Evolutionary conservation across 2,329 filamentous ascomycete genomes (phyloP).

Genomic region (Colletotrichum cuscutae): DNA sequence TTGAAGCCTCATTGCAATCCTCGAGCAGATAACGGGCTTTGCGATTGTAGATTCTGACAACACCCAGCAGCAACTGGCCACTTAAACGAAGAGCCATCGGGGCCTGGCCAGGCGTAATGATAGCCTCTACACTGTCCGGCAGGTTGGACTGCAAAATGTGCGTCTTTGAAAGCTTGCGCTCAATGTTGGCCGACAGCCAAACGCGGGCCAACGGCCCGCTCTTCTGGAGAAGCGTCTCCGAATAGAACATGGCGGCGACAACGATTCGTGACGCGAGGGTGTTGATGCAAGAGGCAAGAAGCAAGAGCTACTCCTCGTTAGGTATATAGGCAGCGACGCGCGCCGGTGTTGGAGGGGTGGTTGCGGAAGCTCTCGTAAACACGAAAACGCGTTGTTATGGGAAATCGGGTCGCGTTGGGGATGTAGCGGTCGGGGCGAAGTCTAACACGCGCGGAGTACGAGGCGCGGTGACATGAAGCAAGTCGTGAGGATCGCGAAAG

Average conservation of each 20-base stretch:
- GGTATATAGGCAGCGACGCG: slow-evolving; percentile 32
- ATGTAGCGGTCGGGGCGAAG: slow-evolving; percentile 19
- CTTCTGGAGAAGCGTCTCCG: slow-evolving; percentile 94
- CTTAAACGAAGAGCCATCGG: slow-evolving; percentile 95
- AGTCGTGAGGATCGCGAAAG: slow-evolving; percentile 27
- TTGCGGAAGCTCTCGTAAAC: slow-evolving; percentile 36
- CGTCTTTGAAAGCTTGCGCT: slow-evolving; percentile 97
- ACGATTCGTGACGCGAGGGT: slow-evolving; percentile 1
- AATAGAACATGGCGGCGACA: slow-evolving; percentile 86
- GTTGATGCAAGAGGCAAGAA: slow-evolving; percentile 6
- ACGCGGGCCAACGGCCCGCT: slow-evolving; percentile 96
- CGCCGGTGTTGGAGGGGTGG: slow-evolving; percentile 26
- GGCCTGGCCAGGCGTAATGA: slow-evolving; percentile 91
- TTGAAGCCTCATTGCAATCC: slow-evolving; percentile 95
- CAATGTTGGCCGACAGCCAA: slow-evolving; percentile 97
- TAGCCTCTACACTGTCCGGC: slow-evolving; percentile 92
- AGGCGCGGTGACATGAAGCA: slow-evolving; percentile 35
- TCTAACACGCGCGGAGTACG: slow-evolving; percentile 28
- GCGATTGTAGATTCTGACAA: slow-evolving; percentile 96
- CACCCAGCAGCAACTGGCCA: slow-evolving; percentile 92
- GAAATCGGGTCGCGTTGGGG: slow-evolving; percentile 32
- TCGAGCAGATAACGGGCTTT: slow-evolving; percentile 97
- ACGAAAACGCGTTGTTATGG: slow-evolving; percentile 39
- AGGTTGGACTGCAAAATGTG: slow-evolving; percentile 96
- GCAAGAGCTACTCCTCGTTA: slow-evolving; percentile 25